A percentile compares a stretch with the other conserved stretches of the same genome.
Evolutionary conservation across 2,329 filamentous ascomycete species (phyloP).

Genomic region (Pseudopyricularia javanii): DNA sequence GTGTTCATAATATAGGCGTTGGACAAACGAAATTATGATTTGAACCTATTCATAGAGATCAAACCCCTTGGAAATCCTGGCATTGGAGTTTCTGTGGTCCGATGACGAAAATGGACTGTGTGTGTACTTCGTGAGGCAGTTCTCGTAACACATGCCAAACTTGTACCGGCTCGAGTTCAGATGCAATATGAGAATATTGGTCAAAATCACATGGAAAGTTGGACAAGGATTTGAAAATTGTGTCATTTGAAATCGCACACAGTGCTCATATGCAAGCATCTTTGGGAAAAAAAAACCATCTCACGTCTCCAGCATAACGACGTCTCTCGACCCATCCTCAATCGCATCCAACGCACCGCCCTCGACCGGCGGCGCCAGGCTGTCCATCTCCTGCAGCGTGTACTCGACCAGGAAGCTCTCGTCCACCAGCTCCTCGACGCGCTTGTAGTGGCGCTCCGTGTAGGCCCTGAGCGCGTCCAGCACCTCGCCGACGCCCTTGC

Average conservation of each 20-base stretch:
- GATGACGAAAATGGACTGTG: neutral
- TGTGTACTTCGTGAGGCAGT: no score
- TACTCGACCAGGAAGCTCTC: conserved; percentile 93
- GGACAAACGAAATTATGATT: neutral
- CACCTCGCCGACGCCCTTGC: conserved; percentile 61
- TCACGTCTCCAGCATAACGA: conserved; percentile 11
- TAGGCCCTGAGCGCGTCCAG: conserved; percentile 80
- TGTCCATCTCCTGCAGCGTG: conserved; percentile 87
- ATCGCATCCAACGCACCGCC: neutral
- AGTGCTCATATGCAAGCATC: no score
- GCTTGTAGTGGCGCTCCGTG: conserved; percentile 83
- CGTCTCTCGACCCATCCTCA: conserved; percentile 6
- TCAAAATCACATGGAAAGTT: no score
- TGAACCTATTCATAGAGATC: neutral
- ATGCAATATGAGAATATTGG: no score
- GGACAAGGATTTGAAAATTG: no score
- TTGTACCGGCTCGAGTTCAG: no score
- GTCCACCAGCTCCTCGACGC: conserved; percentile 80
- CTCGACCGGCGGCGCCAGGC: conserved; percentile 32
- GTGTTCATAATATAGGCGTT: neutral
- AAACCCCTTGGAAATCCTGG: neutral
- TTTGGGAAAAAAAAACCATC: neutral
- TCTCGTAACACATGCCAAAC: neutral
- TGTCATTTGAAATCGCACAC: no score
- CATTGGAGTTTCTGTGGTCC: no score